Evolutionary conservation across 148 eudicot genomes (phyloP), one percentile per base, ranked within the genome.

Genomic region (Linanthus parryae): DNA sequence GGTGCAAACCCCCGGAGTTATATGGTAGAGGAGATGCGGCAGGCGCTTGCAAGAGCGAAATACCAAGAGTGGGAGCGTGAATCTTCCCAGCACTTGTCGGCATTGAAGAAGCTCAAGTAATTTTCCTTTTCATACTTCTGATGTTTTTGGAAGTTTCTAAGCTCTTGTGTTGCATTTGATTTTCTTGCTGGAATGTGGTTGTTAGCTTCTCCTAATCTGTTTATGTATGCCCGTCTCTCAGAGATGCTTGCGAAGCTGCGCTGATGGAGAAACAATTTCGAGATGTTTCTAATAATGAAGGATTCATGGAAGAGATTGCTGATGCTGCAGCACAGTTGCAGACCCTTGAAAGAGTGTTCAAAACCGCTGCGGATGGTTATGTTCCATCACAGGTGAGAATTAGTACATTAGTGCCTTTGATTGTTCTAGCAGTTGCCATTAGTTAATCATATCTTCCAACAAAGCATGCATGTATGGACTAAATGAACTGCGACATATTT

Each of bases 11-110:
- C 88, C 3, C 58, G 69, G 27, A 67, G 88, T 55, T 82, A 77
- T 66, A 79, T 75, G 70, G 90, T 87, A 15, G 99, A 87, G 57
- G 90, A 87, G 59, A 81, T 92, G 50, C 87, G 99, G 99, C 81
- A 80, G 64, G 88, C 77, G 77, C 83, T 92, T 50, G 90, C 94
- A 14, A 87, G 70, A 69, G 99, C 94, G 25, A 87, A 74, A 67
- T 87, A 87, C 69, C 27, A 73, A 64, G 61, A 70, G 64, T 92
- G 96, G 99, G 85, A 87, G 58, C 64, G 70, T 38, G 94, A 77
- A 53, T 87, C 99, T 48, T 64, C 73, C 54, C 71, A 61, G 58
- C 94, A 88, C 18, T 37, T 78, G 5, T 84, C 83, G 90, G 88
- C 84, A 14, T 73, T 92, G 57, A 83, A 81, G 51, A 75, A 39